Conservation (phyloP, 2,329 filamentous ascomycete genomes). For the Ceratocystis ficicola region DNA sequence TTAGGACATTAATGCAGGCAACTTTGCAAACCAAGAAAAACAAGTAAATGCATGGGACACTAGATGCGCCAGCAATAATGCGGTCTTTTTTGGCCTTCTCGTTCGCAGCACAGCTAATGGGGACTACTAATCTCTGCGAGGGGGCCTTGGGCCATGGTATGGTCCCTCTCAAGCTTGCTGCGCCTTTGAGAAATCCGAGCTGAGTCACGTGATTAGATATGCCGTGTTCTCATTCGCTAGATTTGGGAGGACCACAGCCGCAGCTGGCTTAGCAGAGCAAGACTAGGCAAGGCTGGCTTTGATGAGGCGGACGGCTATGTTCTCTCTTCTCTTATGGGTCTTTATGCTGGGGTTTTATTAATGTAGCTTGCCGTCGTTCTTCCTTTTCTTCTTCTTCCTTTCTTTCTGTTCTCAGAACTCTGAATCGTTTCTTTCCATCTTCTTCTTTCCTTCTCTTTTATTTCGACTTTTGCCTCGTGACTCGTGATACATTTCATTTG, state of each 20-base stretch:
- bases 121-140: not conserved
- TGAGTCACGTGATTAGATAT: not conserved
- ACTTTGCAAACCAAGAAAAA: too few relatives aligned
- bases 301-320: too few relatives aligned
- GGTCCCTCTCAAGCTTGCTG: slow-evolving; percentile 12
- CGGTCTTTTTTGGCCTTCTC: not conserved
- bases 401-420: not conserved
- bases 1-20: too few relatives aligned
- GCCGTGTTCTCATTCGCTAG: slow-evolving; percentile 7
- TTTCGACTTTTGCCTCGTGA: slow-evolving; percentile 13
- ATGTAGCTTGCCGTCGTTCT: not conserved
- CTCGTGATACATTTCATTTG: slow-evolving; percentile 8
- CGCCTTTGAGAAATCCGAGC: slow-evolving; percentile 9
- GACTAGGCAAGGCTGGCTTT: not conserved
- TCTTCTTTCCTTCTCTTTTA: slow-evolving; percentile 8
- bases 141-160: slow-evolving; percentile 4
- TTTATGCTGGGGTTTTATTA: not conserved
- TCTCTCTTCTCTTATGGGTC: not conserved
- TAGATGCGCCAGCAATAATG: not conserved
- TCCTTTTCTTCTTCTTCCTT: not conserved
- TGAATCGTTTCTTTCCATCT: not conserved
- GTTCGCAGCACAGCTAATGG: not conserved
- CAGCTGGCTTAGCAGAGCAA: not conserved
- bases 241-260: not conserved
- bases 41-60: not conserved